Evolutionary conservation across 2,329 filamentous ascomycete species (phyloP).

Genomic region (Pseudogymnoascus sp.): DNA sequence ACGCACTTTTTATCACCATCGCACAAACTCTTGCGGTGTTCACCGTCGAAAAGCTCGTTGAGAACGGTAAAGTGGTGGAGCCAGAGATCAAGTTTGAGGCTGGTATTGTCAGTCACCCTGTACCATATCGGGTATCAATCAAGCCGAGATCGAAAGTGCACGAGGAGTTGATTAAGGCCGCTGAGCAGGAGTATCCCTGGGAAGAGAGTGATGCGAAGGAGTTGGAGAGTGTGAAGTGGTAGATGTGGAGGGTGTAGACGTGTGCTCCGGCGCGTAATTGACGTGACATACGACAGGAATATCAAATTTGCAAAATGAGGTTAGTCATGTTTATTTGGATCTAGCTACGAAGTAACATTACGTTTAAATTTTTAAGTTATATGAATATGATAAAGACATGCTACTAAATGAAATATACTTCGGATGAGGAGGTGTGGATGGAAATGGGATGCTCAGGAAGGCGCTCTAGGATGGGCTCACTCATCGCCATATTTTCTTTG

Average conservation of each 20-base stretch:
- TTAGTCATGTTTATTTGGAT: not conserved
- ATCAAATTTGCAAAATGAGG: not conserved
- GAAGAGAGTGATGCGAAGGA: conserved; percentile 31
- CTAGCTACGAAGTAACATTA: not conserved
- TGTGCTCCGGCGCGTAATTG: not conserved
- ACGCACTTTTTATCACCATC: conserved; percentile 22
- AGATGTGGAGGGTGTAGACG: not conserved
- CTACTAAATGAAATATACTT: too few relatives aligned
- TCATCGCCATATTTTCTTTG: too few relatives aligned
- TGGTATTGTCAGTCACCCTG: conserved; percentile 32
- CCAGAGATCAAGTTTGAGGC: conserved; percentile 24
- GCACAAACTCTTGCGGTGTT: conserved; percentile 40
- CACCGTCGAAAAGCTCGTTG: conserved; percentile 30
- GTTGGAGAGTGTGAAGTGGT: conserved; percentile 11
- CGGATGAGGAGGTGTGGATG: too few relatives aligned
- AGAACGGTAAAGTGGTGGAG: conserved; percentile 32
- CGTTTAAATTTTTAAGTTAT: too few relatives aligned
- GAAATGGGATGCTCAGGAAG: too few relatives aligned
- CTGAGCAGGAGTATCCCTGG: conserved; percentile 32
- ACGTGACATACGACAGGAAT: not conserved
- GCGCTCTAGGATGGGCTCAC: too few relatives aligned
- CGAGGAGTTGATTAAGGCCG: conserved; percentile 26
- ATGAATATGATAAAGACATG: too few relatives aligned
- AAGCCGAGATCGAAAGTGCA: conserved; percentile 29
- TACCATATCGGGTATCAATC: conserved; percentile 28